Percentiles rank a stretch among this genome's conserved stretches.
phyloP scores from a whole-genome alignment of 331 rosid species.

The Cucumis variabilis region DNA sequence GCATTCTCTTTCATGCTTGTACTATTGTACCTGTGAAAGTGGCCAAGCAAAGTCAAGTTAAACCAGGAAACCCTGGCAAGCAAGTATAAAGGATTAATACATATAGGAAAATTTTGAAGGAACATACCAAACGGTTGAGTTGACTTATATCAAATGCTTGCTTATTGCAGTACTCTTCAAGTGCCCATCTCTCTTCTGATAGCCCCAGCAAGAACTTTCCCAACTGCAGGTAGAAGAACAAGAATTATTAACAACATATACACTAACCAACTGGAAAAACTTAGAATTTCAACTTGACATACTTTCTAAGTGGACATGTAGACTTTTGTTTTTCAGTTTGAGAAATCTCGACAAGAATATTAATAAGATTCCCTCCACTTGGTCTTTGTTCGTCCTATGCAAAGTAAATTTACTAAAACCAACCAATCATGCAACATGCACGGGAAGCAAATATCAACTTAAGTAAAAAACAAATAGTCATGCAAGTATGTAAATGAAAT shows the following conservation, averaged over 20 bases:
- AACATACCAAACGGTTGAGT: conserved; percentile 85
- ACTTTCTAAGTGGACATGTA: conserved; percentile 85
- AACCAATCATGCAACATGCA: too few species aligned
- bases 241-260: not conserved
- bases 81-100: conserved; percentile 9
- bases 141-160: too few species aligned
- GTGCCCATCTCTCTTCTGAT: conserved; percentile 98
- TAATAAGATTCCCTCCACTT: conserved; percentile 97
- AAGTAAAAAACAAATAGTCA: too few species aligned
- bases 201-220: conserved; percentile 95
- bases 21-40: conserved; percentile 78
- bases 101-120: conserved; percentile 28
- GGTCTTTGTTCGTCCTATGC: too few species aligned
- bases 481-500: too few species aligned
- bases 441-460: too few species aligned
- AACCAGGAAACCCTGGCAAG: conserved; percentile 30
- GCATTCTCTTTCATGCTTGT: conserved; percentile 95
- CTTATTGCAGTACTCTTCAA: conserved; percentile 88
- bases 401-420: too few species aligned
- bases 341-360: conserved; percentile 98
- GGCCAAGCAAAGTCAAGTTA: conserved; percentile 43
- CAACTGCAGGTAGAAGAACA: conserved; percentile 61
- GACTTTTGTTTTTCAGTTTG: conserved; percentile 93
- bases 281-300: conserved; percentile 43
- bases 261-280: conserved; percentile 19